Evolutionary conservation across 495 filamentous ascomycete genomes (phyloP), one percentile per base, ranked within the genome.

Genomic region (Podospora comata): DNA sequence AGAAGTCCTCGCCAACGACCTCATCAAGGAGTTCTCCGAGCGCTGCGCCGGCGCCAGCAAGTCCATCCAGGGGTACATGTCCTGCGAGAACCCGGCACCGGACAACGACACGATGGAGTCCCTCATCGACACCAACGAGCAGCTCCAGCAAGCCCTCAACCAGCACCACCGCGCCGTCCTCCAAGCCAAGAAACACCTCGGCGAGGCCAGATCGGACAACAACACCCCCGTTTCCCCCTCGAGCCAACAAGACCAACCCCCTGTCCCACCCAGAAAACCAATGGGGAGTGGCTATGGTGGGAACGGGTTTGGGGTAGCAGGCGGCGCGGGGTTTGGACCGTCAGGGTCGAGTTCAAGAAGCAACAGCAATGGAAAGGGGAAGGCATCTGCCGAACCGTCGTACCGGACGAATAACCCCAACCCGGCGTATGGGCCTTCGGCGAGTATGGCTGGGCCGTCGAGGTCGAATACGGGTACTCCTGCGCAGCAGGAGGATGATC

Each of bases 51-150:
- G 86, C 54, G 94, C 95, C 0, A 88, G 88, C 16, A 85, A 89
- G 39, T 89, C 88, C 67, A 86, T 99, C 65, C 91, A 96, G 69
- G 82, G 80, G 23, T 98, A 96, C 79, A 97, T 98, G 79, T 80
- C 89, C 48, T 85, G 88, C 59, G 88, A 90, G 19, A 85, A 90
- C 71, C 94, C 94, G 0, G 72, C 87, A 1, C 93, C 93, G 3
- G 95, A 99, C 74, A 93, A 94, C 74, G 91, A 97, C 72, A 98
- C 95, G 1, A 87, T 99, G 78, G 86, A 93, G 68, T 94, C 89
- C 20, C 79, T 99, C 60, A 96, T 99, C 75, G 94, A 98, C 78
- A 94, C 93, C 53, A 97, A 96, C 74, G 96, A 98, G 73, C 89
- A 92, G 74, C 82, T 99, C 20, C 88, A 89, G 27, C 85, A 90